Evolutionary conservation across 1,284 basidiomycete species (phyloP).

Genomic region (Cerioporus squamosus): DNA sequence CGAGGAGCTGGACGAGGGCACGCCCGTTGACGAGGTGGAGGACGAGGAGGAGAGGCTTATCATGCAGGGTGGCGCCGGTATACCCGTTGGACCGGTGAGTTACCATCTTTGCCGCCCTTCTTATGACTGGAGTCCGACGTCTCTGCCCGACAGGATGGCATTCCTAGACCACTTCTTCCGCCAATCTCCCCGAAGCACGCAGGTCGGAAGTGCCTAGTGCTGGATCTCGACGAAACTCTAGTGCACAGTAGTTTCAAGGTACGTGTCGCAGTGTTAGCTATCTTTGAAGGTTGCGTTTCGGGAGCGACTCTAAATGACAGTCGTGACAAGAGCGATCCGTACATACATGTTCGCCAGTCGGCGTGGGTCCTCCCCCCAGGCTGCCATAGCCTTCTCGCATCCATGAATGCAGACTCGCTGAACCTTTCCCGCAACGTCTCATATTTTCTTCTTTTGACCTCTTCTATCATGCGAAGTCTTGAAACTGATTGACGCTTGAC

Average conservation of each 20-base stretch:
- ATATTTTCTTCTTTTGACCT: no score
- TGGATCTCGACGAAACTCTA: slow-evolving; percentile 96
- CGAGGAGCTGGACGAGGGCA: slow-evolving; percentile 53
- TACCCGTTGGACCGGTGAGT: slow-evolving; percentile 78
- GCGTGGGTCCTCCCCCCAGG: no score
- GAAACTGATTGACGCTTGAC: neutral
- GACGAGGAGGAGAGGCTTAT: slow-evolving; percentile 85
- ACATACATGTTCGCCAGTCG: no score
- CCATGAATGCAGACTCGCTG: no score
- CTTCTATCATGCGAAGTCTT: no score
- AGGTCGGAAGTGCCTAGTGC: slow-evolving; percentile 90
- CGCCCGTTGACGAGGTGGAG: slow-evolving; percentile 57
- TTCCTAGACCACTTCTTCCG: slow-evolving; percentile 83
- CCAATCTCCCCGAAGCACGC: slow-evolving; percentile 73
- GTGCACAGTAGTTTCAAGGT: slow-evolving; percentile 95
- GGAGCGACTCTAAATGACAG: no score
- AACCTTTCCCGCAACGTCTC: no score
- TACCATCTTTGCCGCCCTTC: neutral
- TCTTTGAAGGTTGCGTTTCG: no score
- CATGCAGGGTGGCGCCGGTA: slow-evolving; percentile 80
- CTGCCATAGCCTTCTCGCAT: no score
- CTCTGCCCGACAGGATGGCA: slow-evolving; percentile 67
- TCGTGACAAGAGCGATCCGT: no score
- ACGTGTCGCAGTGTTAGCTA: no score
- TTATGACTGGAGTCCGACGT: neutral